phyloP scores from a whole-genome alignment of 352 stramenopile species.

The Phytophthora colocasiae region DNA sequence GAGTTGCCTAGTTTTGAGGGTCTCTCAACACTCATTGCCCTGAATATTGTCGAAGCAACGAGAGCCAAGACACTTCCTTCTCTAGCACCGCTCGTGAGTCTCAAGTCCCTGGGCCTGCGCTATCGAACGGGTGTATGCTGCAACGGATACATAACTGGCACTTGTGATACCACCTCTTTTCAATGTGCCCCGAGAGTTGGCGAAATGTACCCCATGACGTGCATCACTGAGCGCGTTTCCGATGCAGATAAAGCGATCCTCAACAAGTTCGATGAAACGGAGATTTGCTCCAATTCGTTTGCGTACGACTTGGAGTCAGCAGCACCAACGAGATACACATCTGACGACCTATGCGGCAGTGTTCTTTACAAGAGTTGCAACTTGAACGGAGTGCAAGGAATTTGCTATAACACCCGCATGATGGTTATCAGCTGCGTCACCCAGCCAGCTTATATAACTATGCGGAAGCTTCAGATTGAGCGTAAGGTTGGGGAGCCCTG shows the following conservation, averaged over 20 bases:
- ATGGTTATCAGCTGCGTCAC: conserved; percentile 49
- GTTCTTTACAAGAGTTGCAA: conserved; percentile 43
- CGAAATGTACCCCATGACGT: conserved; percentile 34
- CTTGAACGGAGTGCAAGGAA: conserved; percentile 30
- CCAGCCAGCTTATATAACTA: conserved; percentile 28
- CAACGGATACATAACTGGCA: conserved; percentile 39
- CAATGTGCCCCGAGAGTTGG: conserved; percentile 30
- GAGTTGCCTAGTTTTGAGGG: conserved; percentile 42
- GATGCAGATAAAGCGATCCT: conserved; percentile 29
- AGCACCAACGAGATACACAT: conserved; percentile 30
- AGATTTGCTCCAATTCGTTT: conserved; percentile 27
- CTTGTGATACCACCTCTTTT: conserved; percentile 34
- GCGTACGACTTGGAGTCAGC: conserved; percentile 29
- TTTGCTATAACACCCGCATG: conserved; percentile 59
- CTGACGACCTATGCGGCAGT: conserved; percentile 39
- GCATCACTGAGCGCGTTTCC: conserved; percentile 26
- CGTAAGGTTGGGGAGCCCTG: conserved; percentile 36
- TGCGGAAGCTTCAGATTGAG: conserved; percentile 46
- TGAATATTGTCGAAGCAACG: conserved; percentile 38
- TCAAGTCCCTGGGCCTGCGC: conserved; percentile 31
- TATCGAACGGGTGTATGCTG: conserved; percentile 41
- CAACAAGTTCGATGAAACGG: conserved; percentile 8
- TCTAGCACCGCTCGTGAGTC: conserved; percentile 14
- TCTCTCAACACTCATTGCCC: conserved; percentile 17
- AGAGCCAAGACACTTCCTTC: conserved; percentile 34